These are phyloP conservation scores for Corylus americana DNA, from an alignment of 306 rosid species.

Conservation along the genomic window DNA sequence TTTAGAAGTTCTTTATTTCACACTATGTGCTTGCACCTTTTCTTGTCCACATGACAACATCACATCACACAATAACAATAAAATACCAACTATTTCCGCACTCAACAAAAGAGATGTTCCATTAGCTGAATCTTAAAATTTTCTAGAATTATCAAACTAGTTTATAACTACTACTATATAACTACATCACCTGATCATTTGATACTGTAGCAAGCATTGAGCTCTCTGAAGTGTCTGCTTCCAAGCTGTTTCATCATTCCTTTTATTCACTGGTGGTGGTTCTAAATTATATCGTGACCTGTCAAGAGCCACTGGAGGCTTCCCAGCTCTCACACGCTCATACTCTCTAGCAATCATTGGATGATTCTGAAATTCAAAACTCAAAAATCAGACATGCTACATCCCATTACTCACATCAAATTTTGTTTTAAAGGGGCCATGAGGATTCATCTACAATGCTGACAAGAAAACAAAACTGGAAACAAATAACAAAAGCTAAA, in stretches of 20 bases:
- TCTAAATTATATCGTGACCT: slow-evolving; percentile 68
- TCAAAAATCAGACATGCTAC: slow-evolving; percentile 2
- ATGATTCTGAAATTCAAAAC: slow-evolving; percentile 50
- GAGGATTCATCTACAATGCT: background rate
- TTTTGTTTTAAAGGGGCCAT: background rate
- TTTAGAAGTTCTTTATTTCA: background rate
- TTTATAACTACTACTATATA: background rate
- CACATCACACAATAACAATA: background rate
- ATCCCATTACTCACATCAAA: slow-evolving; percentile 6
- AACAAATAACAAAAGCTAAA: background rate
- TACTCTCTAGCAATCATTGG: slow-evolving; percentile 91
- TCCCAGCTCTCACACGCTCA: slow-evolving; percentile 89
- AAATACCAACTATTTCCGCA: background rate
- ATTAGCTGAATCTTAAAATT: background rate
- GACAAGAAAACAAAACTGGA: background rate
- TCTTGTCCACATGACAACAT: background rate
- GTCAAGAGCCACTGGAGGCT: slow-evolving; percentile 80
- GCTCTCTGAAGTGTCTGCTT: slow-evolving; percentile 72
- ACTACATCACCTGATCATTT: slow-evolving; percentile 53
- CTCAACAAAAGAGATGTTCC: background rate
- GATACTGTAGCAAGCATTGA: slow-evolving; percentile 71
- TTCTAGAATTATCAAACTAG: background rate
- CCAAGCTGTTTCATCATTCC: slow-evolving; percentile 91
- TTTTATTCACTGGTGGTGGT: slow-evolving; percentile 51
- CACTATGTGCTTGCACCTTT: background rate